Conservation (phyloP, 306 rosid genomes). For the Cajanus cajan region DNA sequence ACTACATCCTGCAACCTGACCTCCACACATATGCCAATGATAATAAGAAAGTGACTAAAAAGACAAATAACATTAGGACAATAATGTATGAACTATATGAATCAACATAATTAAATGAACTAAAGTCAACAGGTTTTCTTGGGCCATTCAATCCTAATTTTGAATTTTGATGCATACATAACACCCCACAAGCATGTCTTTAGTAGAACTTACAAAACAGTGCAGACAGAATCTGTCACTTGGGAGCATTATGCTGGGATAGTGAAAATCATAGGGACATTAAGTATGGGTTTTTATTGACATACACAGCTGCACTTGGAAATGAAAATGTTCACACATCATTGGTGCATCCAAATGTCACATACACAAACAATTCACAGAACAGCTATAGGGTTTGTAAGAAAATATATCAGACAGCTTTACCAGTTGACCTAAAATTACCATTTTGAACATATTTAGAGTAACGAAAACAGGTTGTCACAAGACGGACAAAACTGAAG, state of each 20-base stretch:
- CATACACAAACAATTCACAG: not conserved
- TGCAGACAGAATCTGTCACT: not conserved
- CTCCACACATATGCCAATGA: constrained; percentile 24
- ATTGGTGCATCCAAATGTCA: not conserved
- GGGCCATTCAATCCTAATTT: not conserved
- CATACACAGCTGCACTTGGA: not conserved
- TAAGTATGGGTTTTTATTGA: not conserved
- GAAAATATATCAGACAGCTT: constrained; percentile 21
- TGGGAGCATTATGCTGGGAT: not conserved
- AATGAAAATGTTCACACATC: not conserved
- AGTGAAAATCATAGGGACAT: not conserved
- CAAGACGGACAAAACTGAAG: not conserved
- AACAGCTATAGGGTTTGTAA: not conserved
- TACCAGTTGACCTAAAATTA: not conserved
- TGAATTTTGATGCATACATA: constrained; percentile 1
- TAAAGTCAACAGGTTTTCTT: not conserved
- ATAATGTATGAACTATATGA: not conserved
- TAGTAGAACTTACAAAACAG: not conserved
- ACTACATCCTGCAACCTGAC: constrained; percentile 92
- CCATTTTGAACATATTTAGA: not conserved
- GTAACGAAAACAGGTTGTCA: constrained; percentile 10
- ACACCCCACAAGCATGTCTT: not conserved
- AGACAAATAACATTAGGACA: constrained; percentile 19
- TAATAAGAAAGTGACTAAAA: constrained; percentile 15
- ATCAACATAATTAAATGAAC: constrained; percentile 15